Conservation (phyloP, 2,329 filamentous ascomycete species). For the Fusarium sp. region DNA sequence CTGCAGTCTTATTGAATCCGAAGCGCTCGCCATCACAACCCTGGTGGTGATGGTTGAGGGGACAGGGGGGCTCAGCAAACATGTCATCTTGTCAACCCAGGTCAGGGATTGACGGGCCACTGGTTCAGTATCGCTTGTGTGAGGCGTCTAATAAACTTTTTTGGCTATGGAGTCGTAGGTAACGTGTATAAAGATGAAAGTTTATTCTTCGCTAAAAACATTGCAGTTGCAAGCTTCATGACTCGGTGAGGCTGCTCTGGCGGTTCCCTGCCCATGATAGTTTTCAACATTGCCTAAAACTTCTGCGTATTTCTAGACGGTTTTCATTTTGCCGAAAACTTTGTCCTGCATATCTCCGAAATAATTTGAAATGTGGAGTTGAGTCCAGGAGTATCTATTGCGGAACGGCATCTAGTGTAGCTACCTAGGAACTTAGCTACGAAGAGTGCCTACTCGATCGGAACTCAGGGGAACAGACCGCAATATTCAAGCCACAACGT, state of each 20-base stretch:
- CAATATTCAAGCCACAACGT: constrained; percentile 1
- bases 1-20: background rate
- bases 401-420: background rate
- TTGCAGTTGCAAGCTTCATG: constrained; percentile 4
- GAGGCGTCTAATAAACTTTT: background rate
- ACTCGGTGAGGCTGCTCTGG: background rate
- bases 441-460: background rate
- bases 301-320: background rate
- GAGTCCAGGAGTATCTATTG: constrained; percentile 3
- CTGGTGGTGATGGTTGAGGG: background rate
- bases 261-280: constrained; percentile 1
- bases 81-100: background rate
- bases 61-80: constrained; percentile 7
- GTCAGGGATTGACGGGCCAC: constrained; percentile 3
- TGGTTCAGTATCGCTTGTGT: background rate
- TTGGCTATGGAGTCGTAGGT: background rate
- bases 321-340: constrained; percentile 14
- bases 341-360: constrained; percentile 12
- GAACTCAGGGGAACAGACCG: constrained; percentile 8
- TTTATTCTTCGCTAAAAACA: constrained; percentile 1
- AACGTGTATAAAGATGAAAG: background rate
- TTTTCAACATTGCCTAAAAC: background rate
- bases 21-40: background rate
- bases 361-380: constrained; percentile 15
- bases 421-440: background rate